Conservation (phyloP, 805 yeast species). For the Ogataea neopini region DNA sequence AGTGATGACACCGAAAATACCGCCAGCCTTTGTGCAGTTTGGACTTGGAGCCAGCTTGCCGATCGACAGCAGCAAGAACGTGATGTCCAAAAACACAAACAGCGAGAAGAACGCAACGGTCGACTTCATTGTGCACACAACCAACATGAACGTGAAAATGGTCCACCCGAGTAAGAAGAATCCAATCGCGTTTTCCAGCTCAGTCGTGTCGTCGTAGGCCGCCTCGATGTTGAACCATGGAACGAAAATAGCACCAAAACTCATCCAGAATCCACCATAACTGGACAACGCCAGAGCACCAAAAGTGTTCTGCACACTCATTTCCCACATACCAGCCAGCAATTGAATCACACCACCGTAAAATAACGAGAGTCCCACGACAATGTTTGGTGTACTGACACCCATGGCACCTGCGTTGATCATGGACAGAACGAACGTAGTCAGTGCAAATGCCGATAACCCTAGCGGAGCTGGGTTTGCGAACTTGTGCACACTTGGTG, state of each 20-base stretch:
- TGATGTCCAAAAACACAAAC: constrained; percentile 53
- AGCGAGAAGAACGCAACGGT: constrained; percentile 54
- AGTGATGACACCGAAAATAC: constrained; percentile 62
- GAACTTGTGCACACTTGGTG: constrained; percentile 57
- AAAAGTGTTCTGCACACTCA: constrained; percentile 74
- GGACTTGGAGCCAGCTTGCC: constrained; percentile 51
- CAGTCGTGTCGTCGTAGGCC: constrained; percentile 46
- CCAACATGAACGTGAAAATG: constrained; percentile 59
- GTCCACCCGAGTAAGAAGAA: constrained; percentile 64
- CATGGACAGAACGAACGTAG: constrained; percentile 65
- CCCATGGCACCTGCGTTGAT: constrained; percentile 69
- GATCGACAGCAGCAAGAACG: constrained; percentile 51
- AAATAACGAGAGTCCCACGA: constrained; percentile 66
- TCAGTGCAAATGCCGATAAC: constrained; percentile 66
- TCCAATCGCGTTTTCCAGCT: constrained; percentile 53
- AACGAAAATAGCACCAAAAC: constrained; percentile 63
- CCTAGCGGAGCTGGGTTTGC: constrained; percentile 82
- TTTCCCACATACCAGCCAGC: constrained; percentile 74
- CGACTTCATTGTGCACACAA: constrained; percentile 57
- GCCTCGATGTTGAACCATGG: constrained; percentile 60
- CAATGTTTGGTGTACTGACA: constrained; percentile 57
- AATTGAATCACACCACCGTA: constrained; percentile 75
- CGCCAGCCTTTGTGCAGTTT: constrained; percentile 52
- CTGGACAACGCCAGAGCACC: constrained; percentile 65
- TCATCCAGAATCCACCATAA: constrained; percentile 77